Evolutionary conservation across 192 early-diverging fungal species (phyloP).

Genomic region (Backusella tuberculispora): DNA sequence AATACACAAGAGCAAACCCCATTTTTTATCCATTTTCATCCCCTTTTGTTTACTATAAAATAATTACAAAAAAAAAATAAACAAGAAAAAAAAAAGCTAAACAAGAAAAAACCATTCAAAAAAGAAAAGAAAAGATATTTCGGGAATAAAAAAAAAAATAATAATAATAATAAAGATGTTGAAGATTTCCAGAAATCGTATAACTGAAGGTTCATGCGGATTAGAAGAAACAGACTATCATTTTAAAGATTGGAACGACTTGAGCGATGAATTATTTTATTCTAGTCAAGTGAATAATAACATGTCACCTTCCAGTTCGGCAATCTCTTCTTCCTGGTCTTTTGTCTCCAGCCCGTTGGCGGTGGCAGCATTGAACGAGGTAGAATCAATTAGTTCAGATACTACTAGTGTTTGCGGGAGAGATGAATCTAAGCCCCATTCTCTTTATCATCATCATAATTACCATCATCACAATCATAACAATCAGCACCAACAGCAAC

Average conservation of each 20-base stretch:
- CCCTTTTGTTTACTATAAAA: conserved; percentile 1
- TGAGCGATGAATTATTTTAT: neutral
- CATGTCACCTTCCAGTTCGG: neutral
- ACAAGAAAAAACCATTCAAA: neutral
- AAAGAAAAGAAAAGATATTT: neutral
- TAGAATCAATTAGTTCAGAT: neutral
- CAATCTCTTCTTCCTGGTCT: neutral
- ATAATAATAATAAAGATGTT: neutral
- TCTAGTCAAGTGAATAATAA: neutral
- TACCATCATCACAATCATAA: neutral
- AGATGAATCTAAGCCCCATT: conserved; percentile 2
- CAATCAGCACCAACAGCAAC: neutral
- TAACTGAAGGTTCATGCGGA: neutral
- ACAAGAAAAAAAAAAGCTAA: conserved; percentile 8
- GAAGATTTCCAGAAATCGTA: conserved; percentile 9
- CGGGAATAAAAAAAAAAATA: neutral
- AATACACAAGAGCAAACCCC: neutral
- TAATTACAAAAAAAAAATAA: conserved; percentile 10
- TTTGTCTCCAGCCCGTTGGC: neutral
- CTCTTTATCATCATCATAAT: neutral
- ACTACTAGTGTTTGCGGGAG: too few species aligned
- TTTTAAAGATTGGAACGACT: conserved; percentile 1
- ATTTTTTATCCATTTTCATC: conserved; percentile 6
- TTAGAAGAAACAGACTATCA: conserved; percentile 9
- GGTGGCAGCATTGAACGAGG: neutral